Percentiles rank a stretch among this genome's conserved stretches.
These are phyloP conservation scores for Exserohilum turcica DNA, from an alignment of 2,329 filamentous ascomycete genomes.

Conservation along the genomic window DNA sequence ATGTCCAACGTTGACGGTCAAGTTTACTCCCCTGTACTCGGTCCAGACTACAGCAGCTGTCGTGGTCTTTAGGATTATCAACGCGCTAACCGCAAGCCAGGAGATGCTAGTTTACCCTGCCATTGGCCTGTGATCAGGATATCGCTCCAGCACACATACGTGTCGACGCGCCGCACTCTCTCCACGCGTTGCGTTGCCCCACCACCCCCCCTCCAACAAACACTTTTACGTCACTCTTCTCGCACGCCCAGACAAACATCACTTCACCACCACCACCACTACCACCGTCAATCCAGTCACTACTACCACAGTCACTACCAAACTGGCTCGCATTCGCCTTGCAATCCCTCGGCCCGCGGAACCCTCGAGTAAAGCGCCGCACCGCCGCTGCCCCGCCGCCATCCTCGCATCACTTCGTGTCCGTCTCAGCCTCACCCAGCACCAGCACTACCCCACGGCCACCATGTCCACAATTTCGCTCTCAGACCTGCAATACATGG, in stretches of 20 bases:
- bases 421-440: neutral
- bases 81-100: too few species aligned
- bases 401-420: neutral
- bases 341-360: neutral
- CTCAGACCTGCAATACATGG: conserved; percentile 71
- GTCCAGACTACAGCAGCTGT: too few species aligned
- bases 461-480: conserved; percentile 54
- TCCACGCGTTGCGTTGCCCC: neutral
- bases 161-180: neutral
- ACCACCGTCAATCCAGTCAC: too few species aligned
- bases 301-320: too few species aligned
- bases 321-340: neutral
- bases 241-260: neutral
- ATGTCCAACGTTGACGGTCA: too few species aligned
- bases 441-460: neutral
- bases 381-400: neutral
- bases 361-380: neutral
- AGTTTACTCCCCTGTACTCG: too few species aligned
- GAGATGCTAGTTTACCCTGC: too few species aligned
- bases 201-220: neutral
- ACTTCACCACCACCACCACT: neutral
- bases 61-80: too few species aligned
- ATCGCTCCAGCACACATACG: neutral
- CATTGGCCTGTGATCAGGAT: neutral
- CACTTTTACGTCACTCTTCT: neutral